Base-by-base conservation (phyloP, 2,329 filamentous ascomycete genomes). In the Diplodia seriata region DNA sequence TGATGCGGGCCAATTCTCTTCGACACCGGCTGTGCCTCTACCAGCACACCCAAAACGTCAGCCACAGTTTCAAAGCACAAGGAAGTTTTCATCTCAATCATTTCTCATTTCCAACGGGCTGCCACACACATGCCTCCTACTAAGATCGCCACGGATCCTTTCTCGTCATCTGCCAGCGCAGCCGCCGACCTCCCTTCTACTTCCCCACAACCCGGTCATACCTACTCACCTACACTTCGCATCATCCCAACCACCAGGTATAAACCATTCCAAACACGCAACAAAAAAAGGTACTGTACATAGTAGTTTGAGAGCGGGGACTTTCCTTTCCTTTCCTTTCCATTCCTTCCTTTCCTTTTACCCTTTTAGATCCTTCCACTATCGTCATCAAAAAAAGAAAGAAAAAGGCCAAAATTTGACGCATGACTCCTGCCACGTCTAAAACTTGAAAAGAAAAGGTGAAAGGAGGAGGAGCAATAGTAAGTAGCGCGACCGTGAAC, bases 301-400 rank as follows among this genome's bases (percentile, higher is more conserved):
- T 26, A 12, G 54, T 56, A 47, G 54, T 62, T 62, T 38, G 31
- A 63, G 59, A 63, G 59, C 59, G 59, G 59, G 59, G 59, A 63
- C 29, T 51, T 51, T 51, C 29, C 43, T 47, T 47, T 47, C 43
- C 43, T 47, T 63, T 51, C 18, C 49, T 4, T 51, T 61, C 31
- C 56, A 1, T 54, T 20, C 36, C n/a, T 63, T 51, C 29, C 26
- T 31, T 38, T 23, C 23, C 15, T 51, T 62, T 50, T 12, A 31
- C 9, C 26, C 15, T 23, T 23, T 54, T 62, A 15, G 29, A 20
- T 33, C 57, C 36, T 31, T 53, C 47, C 47, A 63, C 51, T 47
- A 63, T 63, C 36, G 36, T 38, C 36, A 38, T 4, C 8, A n/a
- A 53, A 51, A 3, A 20, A 59, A 57, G 40, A 59, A 43, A 31